Evolutionary conservation across 176 grass and related monocot genomes (phyloP).

Genomic region (Aechmea fasciata): DNA sequence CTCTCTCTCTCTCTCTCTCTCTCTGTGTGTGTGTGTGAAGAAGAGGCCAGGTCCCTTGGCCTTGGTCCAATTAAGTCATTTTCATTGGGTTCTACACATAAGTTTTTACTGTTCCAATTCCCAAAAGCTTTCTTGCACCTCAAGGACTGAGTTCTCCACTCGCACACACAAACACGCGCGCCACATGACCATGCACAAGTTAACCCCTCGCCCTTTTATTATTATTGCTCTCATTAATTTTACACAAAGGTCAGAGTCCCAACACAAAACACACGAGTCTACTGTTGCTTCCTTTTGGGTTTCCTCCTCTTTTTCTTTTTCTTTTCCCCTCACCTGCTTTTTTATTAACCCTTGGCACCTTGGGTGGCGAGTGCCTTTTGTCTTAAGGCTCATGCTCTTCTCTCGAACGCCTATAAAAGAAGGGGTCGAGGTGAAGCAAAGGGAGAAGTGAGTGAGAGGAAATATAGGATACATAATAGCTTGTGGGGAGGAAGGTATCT

Average conservation of each 20-base stretch:
- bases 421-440: slow-evolving; percentile 11
- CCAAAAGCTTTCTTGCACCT: slow-evolving; percentile 6
- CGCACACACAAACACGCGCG: neutral
- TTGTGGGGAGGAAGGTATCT: neutral
- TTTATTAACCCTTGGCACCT: neutral
- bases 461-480: neutral
- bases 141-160: slow-evolving; percentile 5
- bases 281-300: slow-evolving; percentile 2
- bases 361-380: neutral
- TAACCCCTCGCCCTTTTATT: neutral
- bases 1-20: too few relatives aligned
- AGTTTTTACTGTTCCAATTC: neutral
- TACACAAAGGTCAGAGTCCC: too few relatives aligned
- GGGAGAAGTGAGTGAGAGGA: neutral
- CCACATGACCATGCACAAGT: neutral
- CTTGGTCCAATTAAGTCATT: neutral
- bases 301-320: neutral
- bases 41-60: too few relatives aligned
- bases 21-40: too few relatives aligned
- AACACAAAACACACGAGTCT: too few relatives aligned
- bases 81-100: neutral
- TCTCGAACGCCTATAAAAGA: slow-evolving; percentile 1
- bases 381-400: too few relatives aligned
- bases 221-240: too few relatives aligned
- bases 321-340: neutral